These are phyloP conservation scores for Epicoccum nigrum DNA, from an alignment of 2,329 filamentous ascomycete species.

Conservation along the genomic window DNA sequence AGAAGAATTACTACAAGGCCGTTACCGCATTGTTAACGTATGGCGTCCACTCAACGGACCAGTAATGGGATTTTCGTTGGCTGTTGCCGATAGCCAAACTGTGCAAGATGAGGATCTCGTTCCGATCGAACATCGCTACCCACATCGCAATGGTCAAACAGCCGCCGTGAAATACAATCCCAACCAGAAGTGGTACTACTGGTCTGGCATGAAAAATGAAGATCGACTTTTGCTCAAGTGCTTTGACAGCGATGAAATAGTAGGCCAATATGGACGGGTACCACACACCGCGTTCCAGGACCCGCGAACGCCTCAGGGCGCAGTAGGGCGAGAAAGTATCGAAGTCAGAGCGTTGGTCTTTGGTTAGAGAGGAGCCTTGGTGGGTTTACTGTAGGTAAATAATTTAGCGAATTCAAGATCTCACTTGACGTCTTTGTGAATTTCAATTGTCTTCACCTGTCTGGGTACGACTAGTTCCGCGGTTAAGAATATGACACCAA, in stretches of 20 bases:
- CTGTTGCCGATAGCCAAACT: constrained; percentile 61
- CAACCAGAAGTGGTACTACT: constrained; percentile 76
- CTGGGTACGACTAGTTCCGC: too few relatives aligned
- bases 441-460: not conserved
- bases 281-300: constrained; percentile 70
- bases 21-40: constrained; percentile 86
- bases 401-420: not conserved
- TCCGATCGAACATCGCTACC: constrained; percentile 75
- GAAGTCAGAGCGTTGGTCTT: constrained; percentile 88
- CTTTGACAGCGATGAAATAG: constrained; percentile 67
- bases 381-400: not conserved
- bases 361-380: too few relatives aligned
- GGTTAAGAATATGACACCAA: too few relatives aligned
- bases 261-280: constrained; percentile 46
- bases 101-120: constrained; percentile 69
- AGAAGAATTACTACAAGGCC: constrained; percentile 66
- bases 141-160: constrained; percentile 73
- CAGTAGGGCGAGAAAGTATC: constrained; percentile 81
- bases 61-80: constrained; percentile 63
- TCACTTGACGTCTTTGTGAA: not conserved
- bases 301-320: constrained; percentile 71
- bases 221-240: constrained; percentile 81
- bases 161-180: constrained; percentile 69
- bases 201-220: constrained; percentile 75
- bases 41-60: constrained; percentile 72